Evolutionary conservation across 2,329 filamentous ascomycete genomes (phyloP).

Genomic region (Neonectria neomacrospora): DNA sequence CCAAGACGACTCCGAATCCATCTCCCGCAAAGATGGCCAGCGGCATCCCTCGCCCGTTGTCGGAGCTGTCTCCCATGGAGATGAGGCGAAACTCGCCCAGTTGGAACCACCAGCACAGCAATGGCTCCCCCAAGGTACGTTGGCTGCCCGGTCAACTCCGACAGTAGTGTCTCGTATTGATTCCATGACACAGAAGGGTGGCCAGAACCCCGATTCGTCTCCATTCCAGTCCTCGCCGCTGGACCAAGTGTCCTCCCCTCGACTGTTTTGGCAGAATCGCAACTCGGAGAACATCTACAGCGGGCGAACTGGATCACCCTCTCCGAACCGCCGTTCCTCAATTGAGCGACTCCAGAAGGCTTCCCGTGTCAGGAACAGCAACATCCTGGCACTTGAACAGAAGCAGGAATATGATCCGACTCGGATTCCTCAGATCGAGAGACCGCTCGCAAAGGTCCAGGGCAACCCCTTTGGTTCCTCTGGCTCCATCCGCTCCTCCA

Average conservation of each 20-base stretch:
- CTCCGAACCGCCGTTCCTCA: constrained; percentile 83
- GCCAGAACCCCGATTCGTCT: constrained; percentile 78
- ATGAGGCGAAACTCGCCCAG: constrained; percentile 91
- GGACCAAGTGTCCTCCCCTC: constrained; percentile 76
- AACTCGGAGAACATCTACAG: constrained; percentile 79
- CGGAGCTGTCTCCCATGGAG: constrained; percentile 88
- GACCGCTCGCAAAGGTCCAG: constrained; percentile 81
- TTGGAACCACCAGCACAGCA: constrained; percentile 81
- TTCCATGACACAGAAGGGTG: constrained; percentile 67
- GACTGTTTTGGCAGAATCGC: constrained; percentile 90
- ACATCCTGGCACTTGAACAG: constrained; percentile 92
- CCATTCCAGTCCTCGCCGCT: constrained; percentile 88
- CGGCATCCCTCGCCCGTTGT: constrained; percentile 77
- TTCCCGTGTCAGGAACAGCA: constrained; percentile 97
- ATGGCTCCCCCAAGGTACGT: constrained; percentile 52
- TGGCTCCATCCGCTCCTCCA: constrained; percentile 65
- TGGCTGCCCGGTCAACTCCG: constrained; percentile 8
- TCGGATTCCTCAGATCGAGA: constrained; percentile 79
- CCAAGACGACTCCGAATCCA: constrained; percentile 70
- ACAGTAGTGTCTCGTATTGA: constrained; percentile 46
- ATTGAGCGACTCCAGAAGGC: constrained; percentile 96
- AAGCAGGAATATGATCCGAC: constrained; percentile 93
- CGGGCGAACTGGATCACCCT: constrained; percentile 69
- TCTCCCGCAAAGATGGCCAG: constrained; percentile 73
- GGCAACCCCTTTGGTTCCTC: constrained; percentile 74